Evolutionary conservation across 23 red algal genomes (phyloP).

Genomic region (Gracilaria gracilis): DNA sequence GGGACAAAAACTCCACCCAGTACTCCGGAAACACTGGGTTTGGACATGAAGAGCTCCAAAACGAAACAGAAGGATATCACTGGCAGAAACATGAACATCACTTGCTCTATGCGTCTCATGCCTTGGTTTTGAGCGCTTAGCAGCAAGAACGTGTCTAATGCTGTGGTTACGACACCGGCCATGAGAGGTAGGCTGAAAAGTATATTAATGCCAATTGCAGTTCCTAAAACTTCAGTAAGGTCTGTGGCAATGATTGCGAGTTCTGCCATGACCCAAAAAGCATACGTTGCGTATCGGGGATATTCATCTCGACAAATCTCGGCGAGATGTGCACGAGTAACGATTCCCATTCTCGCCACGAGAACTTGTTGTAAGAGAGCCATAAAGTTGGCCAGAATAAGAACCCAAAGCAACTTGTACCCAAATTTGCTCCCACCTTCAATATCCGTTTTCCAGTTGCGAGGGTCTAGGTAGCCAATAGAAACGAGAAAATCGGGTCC

Average conservation of each 20-base stretch:
- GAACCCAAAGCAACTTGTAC: conserved; percentile 96
- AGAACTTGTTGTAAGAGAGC: conserved; percentile 87
- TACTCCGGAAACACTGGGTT: conserved; percentile 50
- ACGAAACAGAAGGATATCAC: conserved; percentile 86
- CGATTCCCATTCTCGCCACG: conserved; percentile 89
- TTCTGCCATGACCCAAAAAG: conserved; percentile 85
- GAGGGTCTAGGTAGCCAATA: conserved; percentile 85
- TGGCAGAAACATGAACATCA: conserved; percentile 81
- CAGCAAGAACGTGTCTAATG: conserved; percentile 87
- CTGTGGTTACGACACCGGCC: conserved; percentile 73
- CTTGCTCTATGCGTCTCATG: conserved; percentile 85
- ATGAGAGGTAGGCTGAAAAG: conserved; percentile 89
- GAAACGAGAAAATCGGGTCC: conserved; percentile 97
- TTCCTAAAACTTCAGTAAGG: conserved; percentile 95
- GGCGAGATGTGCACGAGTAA: conserved; percentile 88
- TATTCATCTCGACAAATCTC: conserved; percentile 93
- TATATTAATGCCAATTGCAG: conserved; percentile 89
- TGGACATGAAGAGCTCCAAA: conserved; percentile 79
- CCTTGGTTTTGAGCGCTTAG: conserved; percentile 81
- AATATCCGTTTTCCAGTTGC: conserved; percentile 79
- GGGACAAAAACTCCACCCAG: conserved; percentile 73
- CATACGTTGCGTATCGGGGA: conserved; percentile 60
- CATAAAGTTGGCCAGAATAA: conserved; percentile 87
- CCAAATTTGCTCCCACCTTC: conserved; percentile 89
- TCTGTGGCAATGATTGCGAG: conserved; percentile 93